Evolutionary conservation across 108 stramenopile genomes (phyloP).

Genomic region (Cyclotella atomus): DNA sequence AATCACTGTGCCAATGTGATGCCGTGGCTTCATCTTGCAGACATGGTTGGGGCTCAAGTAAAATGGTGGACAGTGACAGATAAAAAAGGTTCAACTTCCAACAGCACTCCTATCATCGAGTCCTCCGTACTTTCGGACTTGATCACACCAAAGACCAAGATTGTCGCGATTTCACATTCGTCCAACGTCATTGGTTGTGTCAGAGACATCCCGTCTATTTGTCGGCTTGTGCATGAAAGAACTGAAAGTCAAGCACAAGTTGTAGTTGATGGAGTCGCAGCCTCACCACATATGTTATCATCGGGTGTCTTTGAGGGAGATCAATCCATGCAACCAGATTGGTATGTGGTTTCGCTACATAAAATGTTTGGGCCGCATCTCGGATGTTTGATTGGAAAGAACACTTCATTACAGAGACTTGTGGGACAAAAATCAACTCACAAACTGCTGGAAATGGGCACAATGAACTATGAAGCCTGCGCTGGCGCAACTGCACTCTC

Average conservation of each 20-base stretch:
- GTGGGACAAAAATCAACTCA: too few species aligned
- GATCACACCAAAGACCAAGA: conserved; percentile 52
- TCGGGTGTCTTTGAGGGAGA: conserved; percentile 9
- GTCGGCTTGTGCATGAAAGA: conserved; percentile 41
- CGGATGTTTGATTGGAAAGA: conserved; percentile 60
- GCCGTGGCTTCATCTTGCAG: conserved; percentile 74
- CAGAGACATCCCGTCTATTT: conserved; percentile 55
- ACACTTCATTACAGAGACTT: conserved; percentile 16
- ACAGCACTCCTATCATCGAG: neutral
- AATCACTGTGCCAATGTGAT: conserved; percentile 83
- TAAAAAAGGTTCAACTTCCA: conserved; percentile 2
- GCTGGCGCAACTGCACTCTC: conserved; percentile 67
- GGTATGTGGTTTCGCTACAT: conserved; percentile 80
- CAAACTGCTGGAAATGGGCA: conserved; percentile 64
- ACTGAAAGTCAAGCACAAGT: conserved; percentile 58
- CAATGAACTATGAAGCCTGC: conserved; percentile 84
- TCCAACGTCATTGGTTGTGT: conserved; percentile 81
- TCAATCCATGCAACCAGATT: conserved; percentile 55
- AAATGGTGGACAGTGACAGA: conserved; percentile 65
- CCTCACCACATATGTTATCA: conserved; percentile 68
- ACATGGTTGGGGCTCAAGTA: conserved; percentile 51
- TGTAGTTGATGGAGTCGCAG: conserved; percentile 87
- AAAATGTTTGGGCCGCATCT: conserved; percentile 87
- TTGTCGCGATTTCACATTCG: conserved; percentile 80
- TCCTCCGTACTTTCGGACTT: conserved; percentile 52